Conservation (phyloP, 1,284 basidiomycete species). For the Kalmanozyma brasiliensis region DNA sequence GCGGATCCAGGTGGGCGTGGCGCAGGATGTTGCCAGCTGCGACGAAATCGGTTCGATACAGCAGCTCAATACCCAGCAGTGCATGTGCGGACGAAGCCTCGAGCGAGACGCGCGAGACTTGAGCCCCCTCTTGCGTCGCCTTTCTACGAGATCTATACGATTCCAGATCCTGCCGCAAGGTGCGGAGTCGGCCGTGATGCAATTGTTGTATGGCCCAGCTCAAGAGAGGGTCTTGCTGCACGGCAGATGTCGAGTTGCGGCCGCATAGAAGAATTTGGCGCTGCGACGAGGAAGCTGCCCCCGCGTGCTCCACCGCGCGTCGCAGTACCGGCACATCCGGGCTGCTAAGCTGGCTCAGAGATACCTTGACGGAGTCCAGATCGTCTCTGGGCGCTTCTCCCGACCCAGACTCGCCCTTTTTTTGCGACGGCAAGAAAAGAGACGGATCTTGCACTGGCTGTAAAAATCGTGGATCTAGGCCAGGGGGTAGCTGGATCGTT, state of each 20-base stretch:
- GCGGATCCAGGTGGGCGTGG: conserved; percentile 37
- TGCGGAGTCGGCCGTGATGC: conserved; percentile 21
- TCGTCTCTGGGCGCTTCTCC: background rate
- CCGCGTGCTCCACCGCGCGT: conserved; percentile 10
- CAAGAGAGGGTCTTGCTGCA: conserved; percentile 29
- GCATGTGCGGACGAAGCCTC: conserved; percentile 30
- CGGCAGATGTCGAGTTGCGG: conserved; percentile 26
- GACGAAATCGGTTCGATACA: conserved; percentile 40
- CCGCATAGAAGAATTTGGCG: conserved; percentile 37
- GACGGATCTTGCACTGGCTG: conserved; percentile 14
- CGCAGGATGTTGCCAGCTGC: conserved; percentile 26
- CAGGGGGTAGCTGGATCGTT: conserved; percentile 42
- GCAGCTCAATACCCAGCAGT: conserved; percentile 34
- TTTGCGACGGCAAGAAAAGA: background rate
- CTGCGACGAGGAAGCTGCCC: conserved; percentile 4
- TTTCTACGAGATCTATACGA: conserved; percentile 4
- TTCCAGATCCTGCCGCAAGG: conserved; percentile 18
- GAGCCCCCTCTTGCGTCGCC: background rate
- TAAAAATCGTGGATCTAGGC: conserved; percentile 57
- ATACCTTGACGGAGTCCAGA: conserved; percentile 26
- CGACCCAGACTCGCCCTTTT: background rate
- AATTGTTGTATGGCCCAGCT: conserved; percentile 28
- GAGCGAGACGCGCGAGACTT: conserved; percentile 7
- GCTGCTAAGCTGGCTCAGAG: conserved; percentile 7
- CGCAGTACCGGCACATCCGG: conserved; percentile 8